Conservation (phyloP, 345 rosid species). For the Euphorbia lathyris region DNA sequence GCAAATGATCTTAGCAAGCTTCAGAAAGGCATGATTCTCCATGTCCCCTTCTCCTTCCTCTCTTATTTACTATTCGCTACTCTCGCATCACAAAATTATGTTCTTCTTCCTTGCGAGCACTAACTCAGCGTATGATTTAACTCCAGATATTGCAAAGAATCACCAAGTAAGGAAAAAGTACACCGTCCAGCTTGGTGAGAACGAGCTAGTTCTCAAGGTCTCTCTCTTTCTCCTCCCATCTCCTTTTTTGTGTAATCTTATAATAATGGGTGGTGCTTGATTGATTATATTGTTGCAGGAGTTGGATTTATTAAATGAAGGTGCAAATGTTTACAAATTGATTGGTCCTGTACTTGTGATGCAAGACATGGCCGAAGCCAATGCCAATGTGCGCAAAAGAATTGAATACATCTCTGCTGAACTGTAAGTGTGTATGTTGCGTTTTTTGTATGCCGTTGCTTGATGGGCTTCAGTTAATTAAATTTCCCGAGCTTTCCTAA, state of each 20-base stretch:
- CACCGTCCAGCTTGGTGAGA: conserved; percentile 92
- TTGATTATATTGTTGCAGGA: conserved; percentile 41
- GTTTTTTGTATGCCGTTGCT: not conserved
- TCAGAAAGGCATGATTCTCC: conserved; percentile 56
- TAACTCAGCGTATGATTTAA: not conserved
- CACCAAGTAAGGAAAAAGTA: conserved; percentile 94
- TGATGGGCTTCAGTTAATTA: not conserved
- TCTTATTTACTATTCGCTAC: not conserved
- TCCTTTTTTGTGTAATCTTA: not conserved
- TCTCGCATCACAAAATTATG: no score
- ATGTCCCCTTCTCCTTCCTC: not conserved
- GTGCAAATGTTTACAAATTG: conserved; percentile 89
- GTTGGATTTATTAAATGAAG: conserved; percentile 80
- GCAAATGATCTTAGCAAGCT: conserved; percentile 77
- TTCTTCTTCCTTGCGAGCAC: not conserved
- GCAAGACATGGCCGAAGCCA: conserved; percentile 96
- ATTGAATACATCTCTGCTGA: conserved; percentile 93
- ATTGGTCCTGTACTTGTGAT: conserved; percentile 96
- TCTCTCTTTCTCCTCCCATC: not conserved
- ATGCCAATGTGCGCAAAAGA: conserved; percentile 92
- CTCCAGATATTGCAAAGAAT: conserved; percentile 75
- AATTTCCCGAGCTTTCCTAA: not conserved
- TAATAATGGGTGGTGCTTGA: not conserved
- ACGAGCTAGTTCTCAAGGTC: conserved; percentile 94
- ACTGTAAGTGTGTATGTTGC: conserved; percentile 42